These are phyloP conservation scores for Asclepias syriaca DNA, from an alignment of 257 asterid species.

Conservation along the genomic window DNA sequence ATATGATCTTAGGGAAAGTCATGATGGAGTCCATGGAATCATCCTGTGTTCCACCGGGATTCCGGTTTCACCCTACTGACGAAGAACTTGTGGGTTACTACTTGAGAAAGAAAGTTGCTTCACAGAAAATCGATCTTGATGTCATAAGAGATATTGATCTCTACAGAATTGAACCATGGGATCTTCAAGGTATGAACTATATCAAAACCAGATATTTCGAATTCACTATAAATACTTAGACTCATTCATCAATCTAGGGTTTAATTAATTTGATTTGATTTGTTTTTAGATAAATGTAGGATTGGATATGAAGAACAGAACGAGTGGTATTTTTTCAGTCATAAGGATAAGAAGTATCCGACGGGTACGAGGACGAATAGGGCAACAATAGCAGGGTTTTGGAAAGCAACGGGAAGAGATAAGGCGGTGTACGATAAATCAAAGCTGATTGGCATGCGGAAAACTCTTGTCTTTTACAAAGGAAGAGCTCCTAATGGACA, in stretches of 20 bases:
- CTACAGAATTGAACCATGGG: slow-evolving; percentile 77
- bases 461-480: slow-evolving; percentile 69
- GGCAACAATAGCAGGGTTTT: slow-evolving; percentile 68
- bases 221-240: too few species aligned
- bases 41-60: slow-evolving; percentile 73
- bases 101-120: slow-evolving; percentile 60
- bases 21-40: slow-evolving; percentile 45
- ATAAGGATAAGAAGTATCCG: slow-evolving; percentile 65
- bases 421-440: slow-evolving; percentile 49
- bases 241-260: too few species aligned
- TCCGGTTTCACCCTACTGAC: slow-evolving; percentile 70
- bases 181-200: slow-evolving; percentile 48
- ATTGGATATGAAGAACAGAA: slow-evolving; percentile 67
- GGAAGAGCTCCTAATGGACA: slow-evolving; percentile 75
- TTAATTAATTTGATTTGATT: too few species aligned
- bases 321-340: slow-evolving; percentile 72
- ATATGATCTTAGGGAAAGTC: slow-evolving; percentile 10
- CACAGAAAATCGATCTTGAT: slow-evolving; percentile 72
- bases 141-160: slow-evolving; percentile 70
- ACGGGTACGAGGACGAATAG: slow-evolving; percentile 67
- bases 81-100: slow-evolving; percentile 72
- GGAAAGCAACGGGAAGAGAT: slow-evolving; percentile 77
- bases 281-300: slow-evolving; percentile 42
- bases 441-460: slow-evolving; percentile 64
- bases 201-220: too few species aligned